These are phyloP conservation scores for Epithele typhae DNA, from an alignment of 768 basidiomycete species.

Conservation along the genomic window DNA sequence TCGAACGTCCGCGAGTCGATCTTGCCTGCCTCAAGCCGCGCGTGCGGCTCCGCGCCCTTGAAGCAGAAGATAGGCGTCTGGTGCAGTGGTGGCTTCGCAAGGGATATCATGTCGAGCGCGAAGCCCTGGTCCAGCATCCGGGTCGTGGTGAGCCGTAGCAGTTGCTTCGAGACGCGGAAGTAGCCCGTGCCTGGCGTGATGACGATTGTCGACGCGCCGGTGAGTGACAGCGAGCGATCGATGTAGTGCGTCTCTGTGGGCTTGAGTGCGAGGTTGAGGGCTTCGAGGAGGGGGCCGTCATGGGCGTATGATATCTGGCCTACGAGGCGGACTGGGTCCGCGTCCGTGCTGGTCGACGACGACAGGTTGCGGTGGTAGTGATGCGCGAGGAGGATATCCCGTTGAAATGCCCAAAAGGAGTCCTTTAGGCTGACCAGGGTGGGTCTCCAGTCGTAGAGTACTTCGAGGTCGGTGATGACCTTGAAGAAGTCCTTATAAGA, in stretches of 20 bases:
- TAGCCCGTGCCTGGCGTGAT: conserved; percentile 94
- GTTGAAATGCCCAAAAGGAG: conserved; percentile 87
- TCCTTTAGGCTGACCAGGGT: conserved; percentile 85
- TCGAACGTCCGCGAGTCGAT: conserved; percentile 49
- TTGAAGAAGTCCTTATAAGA: conserved; percentile 98
- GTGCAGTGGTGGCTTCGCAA: conserved; percentile 90
- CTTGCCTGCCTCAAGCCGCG: conserved; percentile 43
- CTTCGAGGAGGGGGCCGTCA: conserved; percentile 94
- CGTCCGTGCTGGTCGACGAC: conserved; percentile 20
- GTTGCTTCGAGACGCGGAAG: conserved; percentile 86
- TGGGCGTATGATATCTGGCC: conserved; percentile 83
- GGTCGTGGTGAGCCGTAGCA: conserved; percentile 88
- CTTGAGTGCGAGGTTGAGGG: conserved; percentile 87
- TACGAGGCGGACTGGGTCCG: conserved; percentile 60
- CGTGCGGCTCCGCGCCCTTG: conserved; percentile 55
- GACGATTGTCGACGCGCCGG: conserved; percentile 77
- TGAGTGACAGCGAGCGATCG: conserved; percentile 88
- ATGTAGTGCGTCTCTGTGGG: conserved; percentile 94
- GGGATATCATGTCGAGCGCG: conserved; percentile 79
- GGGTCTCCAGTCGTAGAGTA: conserved; percentile 82
- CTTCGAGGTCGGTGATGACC: conserved; percentile 89
- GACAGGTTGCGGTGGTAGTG: conserved; percentile 72
- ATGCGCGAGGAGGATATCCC: conserved; percentile 86
- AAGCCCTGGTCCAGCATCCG: conserved; percentile 94
- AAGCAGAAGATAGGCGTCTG: conserved; percentile 94